Base-by-base conservation (phyloP, 352 stramenopile genomes). In the Phytophthora fragariaefolia region DNA sequence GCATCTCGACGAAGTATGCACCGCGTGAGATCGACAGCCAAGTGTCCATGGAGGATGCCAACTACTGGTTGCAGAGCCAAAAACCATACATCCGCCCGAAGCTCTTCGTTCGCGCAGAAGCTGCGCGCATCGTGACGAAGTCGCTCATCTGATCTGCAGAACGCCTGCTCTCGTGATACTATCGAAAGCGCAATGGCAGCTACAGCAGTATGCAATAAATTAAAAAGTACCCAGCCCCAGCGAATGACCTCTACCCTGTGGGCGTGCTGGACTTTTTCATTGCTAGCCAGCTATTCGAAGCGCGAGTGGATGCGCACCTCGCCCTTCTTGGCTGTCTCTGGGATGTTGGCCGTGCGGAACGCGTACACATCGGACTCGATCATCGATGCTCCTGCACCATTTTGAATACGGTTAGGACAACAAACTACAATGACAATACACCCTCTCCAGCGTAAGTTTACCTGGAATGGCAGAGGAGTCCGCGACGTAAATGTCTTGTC, bases 21-120 rank as follows among this genome's bases (percentile, higher is more conserved):
- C 71, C 61, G 7, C 83, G 83, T 5, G 71, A 76, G 3, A 57
- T 75, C 12, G 86, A 95, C 59, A 79, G 84, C 69, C 82, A 96
- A 63, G 82, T 96, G 27, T 92, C 86, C 22, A 86, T 92, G 61
- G 88, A 93, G 30, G 88, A 96, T 38, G 88, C 86, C 24, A 85
- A 72, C 18, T 96, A 85, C 63, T 96, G 85, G 86, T 61, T 96
- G n/a, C 55, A 85, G 43, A 92, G 74, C 54, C 88, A 96, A 53
- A 93, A 94, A 70, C 86, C 88, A 45, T 95, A 94, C 64, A 66
- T 95, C 46, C 78, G 81, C 27, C 70, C 88, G 8, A 95, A 95
- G 79, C 80, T 95, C 15, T 96, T 96, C 71, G 83, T 91, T 23
- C 88, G 88, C 45, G 86, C 85, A 2, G 82, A 93, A 36, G 86